A percentile compares a stretch with the other conserved stretches of the same genome.
These are phyloP conservation scores for Chrysosphaeria jannelii DNA, from an alignment of 2,329 filamentous ascomycete genomes.

Conservation along the genomic window DNA sequence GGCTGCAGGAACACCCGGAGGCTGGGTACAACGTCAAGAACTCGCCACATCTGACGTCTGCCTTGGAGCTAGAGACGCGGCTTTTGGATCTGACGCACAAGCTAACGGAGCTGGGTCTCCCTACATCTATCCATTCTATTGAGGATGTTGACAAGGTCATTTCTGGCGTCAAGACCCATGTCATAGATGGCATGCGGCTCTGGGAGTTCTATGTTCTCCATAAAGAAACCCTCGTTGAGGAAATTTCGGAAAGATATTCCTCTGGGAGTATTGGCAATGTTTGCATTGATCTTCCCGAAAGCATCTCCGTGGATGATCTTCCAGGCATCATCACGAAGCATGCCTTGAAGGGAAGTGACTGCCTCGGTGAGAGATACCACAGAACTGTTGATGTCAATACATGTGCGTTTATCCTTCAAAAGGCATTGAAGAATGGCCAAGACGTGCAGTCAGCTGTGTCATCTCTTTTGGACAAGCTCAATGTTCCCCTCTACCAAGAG, in stretches of 20 bases:
- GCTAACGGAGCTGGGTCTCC: constrained; percentile 40
- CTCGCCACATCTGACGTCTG: constrained; percentile 45
- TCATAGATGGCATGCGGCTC: constrained; percentile 45
- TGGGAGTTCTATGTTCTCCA: constrained; percentile 89
- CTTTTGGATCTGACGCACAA: constrained; percentile 49
- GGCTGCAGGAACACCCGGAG: constrained; percentile 83
- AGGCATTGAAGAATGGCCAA: constrained; percentile 22
- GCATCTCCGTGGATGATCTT: constrained; percentile 10
- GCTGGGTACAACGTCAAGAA: constrained; percentile 84
- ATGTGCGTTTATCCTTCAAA: constrained; percentile 34
- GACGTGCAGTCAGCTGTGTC: constrained; percentile 18
- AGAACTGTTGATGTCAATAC: constrained; percentile 38
- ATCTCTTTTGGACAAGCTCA: constrained; percentile 50
- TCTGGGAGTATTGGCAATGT: too few relatives aligned
- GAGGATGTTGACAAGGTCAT: constrained; percentile 59
- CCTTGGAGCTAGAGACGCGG: constrained; percentile 27
- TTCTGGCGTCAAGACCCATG: constrained; percentile 53
- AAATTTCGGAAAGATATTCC: too few relatives aligned
- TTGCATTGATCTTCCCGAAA: constrained; percentile 20
- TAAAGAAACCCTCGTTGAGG: constrained; percentile 37
- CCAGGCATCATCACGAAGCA: constrained; percentile 17
- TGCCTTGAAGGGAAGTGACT: constrained; percentile 39
- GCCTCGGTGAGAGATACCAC: constrained; percentile 52
- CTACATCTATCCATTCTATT: constrained; percentile 35
- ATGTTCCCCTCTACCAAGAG: constrained; percentile 70